Conservation (phyloP, 1,139 yeast genomes). For the Scheffersomyces segobiensis region DNA sequence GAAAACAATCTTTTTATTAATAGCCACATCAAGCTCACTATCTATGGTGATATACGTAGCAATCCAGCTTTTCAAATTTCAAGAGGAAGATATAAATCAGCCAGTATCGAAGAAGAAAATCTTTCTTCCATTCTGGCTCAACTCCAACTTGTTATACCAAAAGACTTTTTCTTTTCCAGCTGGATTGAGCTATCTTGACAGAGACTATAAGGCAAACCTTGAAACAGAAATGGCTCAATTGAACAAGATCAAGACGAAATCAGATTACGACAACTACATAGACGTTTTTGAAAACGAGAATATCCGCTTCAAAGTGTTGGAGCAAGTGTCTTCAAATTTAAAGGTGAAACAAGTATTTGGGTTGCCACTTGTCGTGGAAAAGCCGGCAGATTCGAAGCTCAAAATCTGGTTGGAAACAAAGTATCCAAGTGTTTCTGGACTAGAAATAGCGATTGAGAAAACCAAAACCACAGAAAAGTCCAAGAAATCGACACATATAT, state of each 20-base stretch:
- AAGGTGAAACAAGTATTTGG: slow-evolving; percentile 27
- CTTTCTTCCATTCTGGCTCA: slow-evolving; percentile 36
- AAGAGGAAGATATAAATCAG: slow-evolving; percentile 9
- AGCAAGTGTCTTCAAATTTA: slow-evolving; percentile 23
- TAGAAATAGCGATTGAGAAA: slow-evolving; percentile 20
- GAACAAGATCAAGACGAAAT: slow-evolving; percentile 2
- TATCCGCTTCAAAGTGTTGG: slow-evolving; percentile 30
- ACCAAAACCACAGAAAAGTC: slow-evolving; percentile 1
- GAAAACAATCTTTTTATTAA: slow-evolving; percentile 22
- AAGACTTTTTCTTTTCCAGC: slow-evolving; percentile 23
- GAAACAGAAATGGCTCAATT: slow-evolving; percentile 15
- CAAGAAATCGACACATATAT: slow-evolving; percentile 2
- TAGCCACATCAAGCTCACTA: slow-evolving; percentile 23
- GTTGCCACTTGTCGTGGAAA: slow-evolving; percentile 26
- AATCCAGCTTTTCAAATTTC: slow-evolving; percentile 19
- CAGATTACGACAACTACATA: slow-evolving; percentile 14
- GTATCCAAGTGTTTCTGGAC: slow-evolving; percentile 32
- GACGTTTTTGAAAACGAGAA: slow-evolving; percentile 19
- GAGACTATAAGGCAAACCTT: slow-evolving; percentile 17
- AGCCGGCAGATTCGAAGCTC: slow-evolving; percentile 13
- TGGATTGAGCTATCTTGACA: slow-evolving; percentile 28
- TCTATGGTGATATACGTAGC: slow-evolving; percentile 27
- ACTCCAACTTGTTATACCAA: slow-evolving; percentile 23
- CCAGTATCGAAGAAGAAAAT: slow-evolving; percentile 12
- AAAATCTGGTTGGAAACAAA: slow-evolving; percentile 33